Conservation (phyloP, 148 eudicot genomes). For the Fallopia convolvulus region DNA sequence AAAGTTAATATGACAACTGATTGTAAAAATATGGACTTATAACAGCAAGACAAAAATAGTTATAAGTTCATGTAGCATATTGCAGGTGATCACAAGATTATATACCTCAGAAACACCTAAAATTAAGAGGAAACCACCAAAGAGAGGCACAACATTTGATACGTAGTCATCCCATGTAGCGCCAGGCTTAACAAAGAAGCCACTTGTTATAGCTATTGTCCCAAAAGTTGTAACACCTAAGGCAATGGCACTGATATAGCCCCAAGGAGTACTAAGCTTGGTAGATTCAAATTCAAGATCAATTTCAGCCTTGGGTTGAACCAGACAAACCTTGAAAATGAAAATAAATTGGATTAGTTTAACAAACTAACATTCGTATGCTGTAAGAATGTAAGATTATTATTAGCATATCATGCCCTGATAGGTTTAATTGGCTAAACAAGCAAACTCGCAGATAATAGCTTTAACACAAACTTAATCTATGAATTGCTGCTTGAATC, state of each 20-base stretch:
- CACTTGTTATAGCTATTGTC: constrained; percentile 84
- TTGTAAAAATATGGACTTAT: background rate
- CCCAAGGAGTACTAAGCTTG: constrained; percentile 83
- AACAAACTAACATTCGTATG: background rate
- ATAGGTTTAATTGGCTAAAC: background rate
- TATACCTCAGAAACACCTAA: constrained; percentile 92
- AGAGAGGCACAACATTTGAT: constrained; percentile 76
- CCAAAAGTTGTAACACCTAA: constrained; percentile 84
- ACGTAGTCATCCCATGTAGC: constrained; percentile 80
- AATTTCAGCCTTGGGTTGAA: constrained; percentile 91
- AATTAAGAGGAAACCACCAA: constrained; percentile 84
- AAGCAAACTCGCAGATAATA: background rate
- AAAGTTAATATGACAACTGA: constrained; percentile 7
- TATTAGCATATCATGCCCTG: background rate
- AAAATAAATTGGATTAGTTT: background rate
- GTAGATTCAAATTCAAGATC: constrained; percentile 83
- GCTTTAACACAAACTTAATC: background rate
- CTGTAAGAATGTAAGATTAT: too few species aligned
- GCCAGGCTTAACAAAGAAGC: constrained; percentile 87
- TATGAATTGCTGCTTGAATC: background rate
- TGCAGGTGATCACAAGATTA: background rate
- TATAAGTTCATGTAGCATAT: background rate
- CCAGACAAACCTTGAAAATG: constrained; percentile 69
- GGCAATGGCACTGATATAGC: constrained; percentile 67
- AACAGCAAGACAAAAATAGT: background rate